A percentile compares a stretch with the other conserved stretches of the same genome.
phyloP scores from a whole-genome alignment of 192 early-diverging fungal genomes.

The Phlyctochytrium arcticum region DNA sequence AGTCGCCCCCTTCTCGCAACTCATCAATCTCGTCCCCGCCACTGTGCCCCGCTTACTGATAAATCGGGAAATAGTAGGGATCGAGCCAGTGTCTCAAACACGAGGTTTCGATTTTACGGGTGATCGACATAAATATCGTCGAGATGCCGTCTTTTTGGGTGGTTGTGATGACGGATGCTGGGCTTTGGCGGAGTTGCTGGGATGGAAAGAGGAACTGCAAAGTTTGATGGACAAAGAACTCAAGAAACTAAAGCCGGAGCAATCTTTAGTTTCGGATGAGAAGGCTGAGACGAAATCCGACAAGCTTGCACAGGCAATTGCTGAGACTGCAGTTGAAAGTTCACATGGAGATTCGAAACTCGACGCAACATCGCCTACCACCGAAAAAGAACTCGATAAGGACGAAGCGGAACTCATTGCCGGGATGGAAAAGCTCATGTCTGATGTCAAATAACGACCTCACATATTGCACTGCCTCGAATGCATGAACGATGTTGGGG shows the following conservation, averaged over 20 bases:
- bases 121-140: constrained; percentile 48
- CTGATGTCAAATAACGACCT: no score
- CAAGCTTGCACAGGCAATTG: background rate
- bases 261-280: background rate
- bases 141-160: constrained; percentile 80
- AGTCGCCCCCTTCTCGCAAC: constrained; percentile 84
- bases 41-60: constrained; percentile 83
- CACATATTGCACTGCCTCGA: no score
- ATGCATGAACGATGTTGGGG: no score
- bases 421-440: background rate
- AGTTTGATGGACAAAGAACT: constrained; percentile 9
- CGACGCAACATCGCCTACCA: background rate
- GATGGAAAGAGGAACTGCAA: constrained; percentile 57
- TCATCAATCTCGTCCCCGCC: constrained; percentile 61
- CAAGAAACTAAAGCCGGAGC: background rate
- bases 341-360: background rate
- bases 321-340: background rate
- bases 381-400: no score
- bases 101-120: constrained; percentile 77
- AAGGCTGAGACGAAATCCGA: background rate
- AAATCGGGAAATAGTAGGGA: constrained; percentile 80
- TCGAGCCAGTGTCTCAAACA: constrained; percentile 4
- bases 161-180: constrained; percentile 76
- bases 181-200: constrained; percentile 65
- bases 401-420: background rate